Evolutionary conservation across 1,139 yeast genomes (phyloP).

Genomic region (Taiozyma sp.): DNA sequence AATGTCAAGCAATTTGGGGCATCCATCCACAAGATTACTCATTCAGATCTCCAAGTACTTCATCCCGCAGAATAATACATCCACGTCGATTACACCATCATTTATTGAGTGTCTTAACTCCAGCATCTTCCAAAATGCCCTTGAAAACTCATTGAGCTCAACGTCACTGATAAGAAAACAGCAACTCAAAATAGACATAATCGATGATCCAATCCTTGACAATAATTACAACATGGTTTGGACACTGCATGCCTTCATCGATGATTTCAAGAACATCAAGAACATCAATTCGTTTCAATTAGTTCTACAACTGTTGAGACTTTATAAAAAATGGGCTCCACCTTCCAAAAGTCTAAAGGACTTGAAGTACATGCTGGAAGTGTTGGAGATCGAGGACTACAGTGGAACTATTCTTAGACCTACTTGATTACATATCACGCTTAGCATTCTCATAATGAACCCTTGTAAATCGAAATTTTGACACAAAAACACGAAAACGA

Average conservation of each 20-base stretch:
- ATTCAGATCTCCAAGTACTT: conserved; percentile 19
- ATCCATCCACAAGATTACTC: conserved; percentile 11
- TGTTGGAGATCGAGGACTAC: conserved; percentile 20
- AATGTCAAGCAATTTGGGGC: conserved; percentile 29
- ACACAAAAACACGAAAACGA: neutral
- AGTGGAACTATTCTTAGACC: conserved; percentile 9
- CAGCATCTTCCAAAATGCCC: conserved; percentile 2
- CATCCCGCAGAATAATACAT: neutral
- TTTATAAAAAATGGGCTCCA: conserved; percentile 37
- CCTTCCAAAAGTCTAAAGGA: conserved; percentile 33
- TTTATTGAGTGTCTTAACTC: conserved; percentile 5
- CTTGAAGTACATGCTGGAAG: conserved; percentile 29
- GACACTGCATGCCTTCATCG: conserved; percentile 46
- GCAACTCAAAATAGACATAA: conserved; percentile 1
- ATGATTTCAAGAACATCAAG: conserved; percentile 42
- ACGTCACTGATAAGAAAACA: conserved; percentile 10
- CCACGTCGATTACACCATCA: neutral
- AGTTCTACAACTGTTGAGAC: conserved; percentile 27
- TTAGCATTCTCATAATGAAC: neutral
- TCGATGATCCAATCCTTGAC: conserved; percentile 13
- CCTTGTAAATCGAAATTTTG: neutral
- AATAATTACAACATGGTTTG: conserved; percentile 40
- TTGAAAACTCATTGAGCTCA: conserved; percentile 10
- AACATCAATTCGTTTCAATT: conserved; percentile 39
- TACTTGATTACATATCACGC: neutral